phyloP scores from a whole-genome alignment of 768 basidiomycete species.

The Coprinopsis cinerea region DNA sequence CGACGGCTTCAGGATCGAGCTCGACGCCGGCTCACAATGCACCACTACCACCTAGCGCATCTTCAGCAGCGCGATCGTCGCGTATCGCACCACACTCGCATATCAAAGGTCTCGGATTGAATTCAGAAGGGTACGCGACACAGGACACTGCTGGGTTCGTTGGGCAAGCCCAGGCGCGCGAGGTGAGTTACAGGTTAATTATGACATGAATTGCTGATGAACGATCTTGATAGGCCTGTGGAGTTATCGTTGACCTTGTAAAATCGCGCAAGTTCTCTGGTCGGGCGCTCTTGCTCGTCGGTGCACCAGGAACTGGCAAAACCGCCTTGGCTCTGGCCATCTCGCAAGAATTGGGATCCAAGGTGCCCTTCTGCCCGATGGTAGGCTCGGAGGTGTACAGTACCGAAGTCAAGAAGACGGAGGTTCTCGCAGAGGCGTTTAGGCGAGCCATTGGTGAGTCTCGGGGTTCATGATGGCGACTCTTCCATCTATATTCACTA shows the following conservation, averaged over 20 bases:
- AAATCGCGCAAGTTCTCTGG: constrained; percentile 93
- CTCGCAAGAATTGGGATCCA: constrained; percentile 88
- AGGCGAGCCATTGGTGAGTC: constrained; percentile 87
- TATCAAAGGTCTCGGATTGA: constrained; percentile 92
- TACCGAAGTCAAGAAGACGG: constrained; percentile 98
- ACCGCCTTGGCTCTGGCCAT: constrained; percentile 95
- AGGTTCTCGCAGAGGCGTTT: constrained; percentile 92
- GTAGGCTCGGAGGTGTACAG: constrained; percentile 97
- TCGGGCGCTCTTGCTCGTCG: constrained; percentile 85
- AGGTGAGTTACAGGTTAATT: constrained; percentile 43
- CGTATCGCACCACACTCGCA: constrained; percentile 91
- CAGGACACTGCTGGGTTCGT: constrained; percentile 80
- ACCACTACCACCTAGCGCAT: constrained; percentile 58
- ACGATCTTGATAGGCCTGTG: constrained; percentile 64
- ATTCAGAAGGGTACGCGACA: constrained; percentile 72
- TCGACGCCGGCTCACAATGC: constrained; percentile 66
- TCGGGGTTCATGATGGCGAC: neutral
- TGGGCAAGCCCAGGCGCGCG: constrained; percentile 84
- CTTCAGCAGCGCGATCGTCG: constrained; percentile 58
- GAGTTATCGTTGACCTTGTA: constrained; percentile 83
- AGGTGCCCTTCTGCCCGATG: constrained; percentile 98
- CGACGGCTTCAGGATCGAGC: constrained; percentile 39
- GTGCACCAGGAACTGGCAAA: constrained; percentile 97
- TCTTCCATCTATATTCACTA: constrained; percentile 1
- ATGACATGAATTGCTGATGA: neutral